Conservation (phyloP, 2,329 filamentous ascomycete genomes). For the Onygena corvina region DNA sequence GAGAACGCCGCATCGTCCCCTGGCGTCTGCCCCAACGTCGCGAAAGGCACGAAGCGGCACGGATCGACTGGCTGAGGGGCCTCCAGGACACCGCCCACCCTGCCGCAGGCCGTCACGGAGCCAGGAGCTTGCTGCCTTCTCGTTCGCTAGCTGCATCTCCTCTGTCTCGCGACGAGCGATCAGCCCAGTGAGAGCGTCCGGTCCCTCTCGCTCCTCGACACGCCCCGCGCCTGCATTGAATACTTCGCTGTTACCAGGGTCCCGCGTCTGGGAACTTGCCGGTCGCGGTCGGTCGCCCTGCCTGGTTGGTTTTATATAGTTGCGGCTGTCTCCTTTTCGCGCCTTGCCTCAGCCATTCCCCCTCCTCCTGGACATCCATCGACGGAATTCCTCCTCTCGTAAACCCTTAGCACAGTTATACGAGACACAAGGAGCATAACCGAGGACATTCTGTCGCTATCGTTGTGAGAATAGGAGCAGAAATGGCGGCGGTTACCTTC, state of each 20-base stretch:
- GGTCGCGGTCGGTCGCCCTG: conserved; percentile 1
- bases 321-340: neutral
- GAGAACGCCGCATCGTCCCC: neutral
- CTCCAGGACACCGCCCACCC: neutral
- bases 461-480: too few species aligned
- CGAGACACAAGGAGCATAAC: too few species aligned
- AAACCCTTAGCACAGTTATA: too few species aligned
- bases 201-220: neutral
- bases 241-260: too few species aligned
- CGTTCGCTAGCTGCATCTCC: neutral
- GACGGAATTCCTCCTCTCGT: too few species aligned
- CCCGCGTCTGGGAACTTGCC: neutral
- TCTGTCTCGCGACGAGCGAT: neutral
- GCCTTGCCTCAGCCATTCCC: neutral
- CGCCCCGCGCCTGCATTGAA: neutral
- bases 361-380: too few species aligned
- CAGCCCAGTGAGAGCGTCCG: neutral
- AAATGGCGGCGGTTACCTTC: conserved; percentile 22
- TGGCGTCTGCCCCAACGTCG: neutral
- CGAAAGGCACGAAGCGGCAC: neutral
- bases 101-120: neutral
- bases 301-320: neutral
- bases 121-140: neutral
- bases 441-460: too few species aligned
- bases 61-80: neutral